These are phyloP conservation scores for Proliferodiscus dingleyae DNA, from an alignment of 2,329 filamentous ascomycete genomes.

Conservation along the genomic window DNA sequence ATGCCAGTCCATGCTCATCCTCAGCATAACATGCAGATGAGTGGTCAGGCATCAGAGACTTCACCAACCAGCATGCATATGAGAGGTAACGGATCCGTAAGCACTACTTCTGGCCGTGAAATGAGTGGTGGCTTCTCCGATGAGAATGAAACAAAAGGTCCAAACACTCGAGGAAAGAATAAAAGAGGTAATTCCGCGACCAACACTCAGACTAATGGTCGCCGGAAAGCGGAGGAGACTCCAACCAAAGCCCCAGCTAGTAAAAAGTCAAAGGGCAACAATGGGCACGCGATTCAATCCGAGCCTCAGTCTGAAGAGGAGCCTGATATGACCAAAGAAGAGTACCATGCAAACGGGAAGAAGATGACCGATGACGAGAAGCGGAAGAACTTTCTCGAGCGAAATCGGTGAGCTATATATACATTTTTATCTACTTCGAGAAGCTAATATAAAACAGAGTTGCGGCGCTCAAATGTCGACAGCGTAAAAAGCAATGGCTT, in stretches of 20 bases:
- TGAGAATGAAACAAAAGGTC: slow-evolving; percentile 64
- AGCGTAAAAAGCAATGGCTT: slow-evolving; percentile 98
- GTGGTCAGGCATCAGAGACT: slow-evolving; percentile 20
- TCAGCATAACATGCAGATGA: slow-evolving; percentile 20
- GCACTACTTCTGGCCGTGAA: slow-evolving; percentile 47
- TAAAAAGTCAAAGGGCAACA: slow-evolving; percentile 69
- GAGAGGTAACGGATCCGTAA: slow-evolving; percentile 40
- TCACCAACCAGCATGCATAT: slow-evolving; percentile 54
- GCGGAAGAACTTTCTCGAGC: slow-evolving; percentile 93
- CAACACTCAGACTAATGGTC: slow-evolving; percentile 50
- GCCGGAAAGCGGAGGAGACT: slow-evolving; percentile 73
- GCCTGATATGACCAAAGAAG: slow-evolving; percentile 48
- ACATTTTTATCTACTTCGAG: slow-evolving; percentile 21
- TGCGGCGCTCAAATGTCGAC: slow-evolving; percentile 91
- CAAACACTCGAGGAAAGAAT: slow-evolving; percentile 59
- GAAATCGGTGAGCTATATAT: slow-evolving; percentile 69
- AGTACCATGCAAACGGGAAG: slow-evolving; percentile 57
- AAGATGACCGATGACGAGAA: slow-evolving; percentile 99
- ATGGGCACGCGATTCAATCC: slow-evolving; percentile 32
- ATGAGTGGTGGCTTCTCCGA: slow-evolving; percentile 63
- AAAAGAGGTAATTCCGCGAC: slow-evolving; percentile 59
- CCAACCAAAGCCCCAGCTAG: slow-evolving; percentile 56
- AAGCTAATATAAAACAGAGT: slow-evolving; percentile 55
- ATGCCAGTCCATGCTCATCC: slow-evolving; percentile 30
- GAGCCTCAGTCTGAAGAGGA: slow-evolving; percentile 34